Percentiles rank a stretch among this genome's conserved stretches.
These are phyloP conservation scores for Lichtheimia ramosa DNA, from an alignment of 371 early-diverging fungal species.

Conservation along the genomic window DNA sequence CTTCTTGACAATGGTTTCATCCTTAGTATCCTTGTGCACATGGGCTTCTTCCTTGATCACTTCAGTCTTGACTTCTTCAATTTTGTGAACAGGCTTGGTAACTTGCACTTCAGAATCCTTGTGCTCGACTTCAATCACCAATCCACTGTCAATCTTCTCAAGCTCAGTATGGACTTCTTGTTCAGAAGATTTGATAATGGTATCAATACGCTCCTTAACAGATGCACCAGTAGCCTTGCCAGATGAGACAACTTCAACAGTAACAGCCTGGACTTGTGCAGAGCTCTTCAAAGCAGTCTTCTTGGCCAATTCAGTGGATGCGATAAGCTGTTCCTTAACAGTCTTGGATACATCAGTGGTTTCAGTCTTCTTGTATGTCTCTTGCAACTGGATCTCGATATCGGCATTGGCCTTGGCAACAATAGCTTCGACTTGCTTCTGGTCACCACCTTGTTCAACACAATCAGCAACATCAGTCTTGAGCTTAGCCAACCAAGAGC, in stretches of 20 bases:
- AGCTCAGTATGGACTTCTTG: slow-evolving; percentile 5
- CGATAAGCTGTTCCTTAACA: not conserved
- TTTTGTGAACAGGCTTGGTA: too few species aligned
- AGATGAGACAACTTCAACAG: not conserved
- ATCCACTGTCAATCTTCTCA: not conserved
- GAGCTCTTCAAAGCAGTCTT: not conserved
- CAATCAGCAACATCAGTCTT: not conserved
- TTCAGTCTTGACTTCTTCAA: too few species aligned
- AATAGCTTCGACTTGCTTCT: not conserved
- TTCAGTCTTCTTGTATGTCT: not conserved
- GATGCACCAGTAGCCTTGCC: not conserved
- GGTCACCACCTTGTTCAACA: not conserved
- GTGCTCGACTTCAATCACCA: not conserved
- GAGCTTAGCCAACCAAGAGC: slow-evolving; percentile 3
- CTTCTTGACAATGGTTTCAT: too few species aligned
- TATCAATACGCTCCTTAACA: not conserved
- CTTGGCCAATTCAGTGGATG: slow-evolving; percentile 5
- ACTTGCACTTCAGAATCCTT: not conserved
- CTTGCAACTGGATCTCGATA: not conserved
- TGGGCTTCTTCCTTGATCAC: not conserved
- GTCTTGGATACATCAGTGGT: not conserved
- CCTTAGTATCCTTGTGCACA: not conserved
- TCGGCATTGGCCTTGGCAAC: slow-evolving; percentile 1
- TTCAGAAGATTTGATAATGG: not conserved
- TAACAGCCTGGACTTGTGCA: not conserved